Evolutionary conservation across 2,329 filamentous ascomycete genomes (phyloP).

Genomic region (Byssochlamys sp.): DNA sequence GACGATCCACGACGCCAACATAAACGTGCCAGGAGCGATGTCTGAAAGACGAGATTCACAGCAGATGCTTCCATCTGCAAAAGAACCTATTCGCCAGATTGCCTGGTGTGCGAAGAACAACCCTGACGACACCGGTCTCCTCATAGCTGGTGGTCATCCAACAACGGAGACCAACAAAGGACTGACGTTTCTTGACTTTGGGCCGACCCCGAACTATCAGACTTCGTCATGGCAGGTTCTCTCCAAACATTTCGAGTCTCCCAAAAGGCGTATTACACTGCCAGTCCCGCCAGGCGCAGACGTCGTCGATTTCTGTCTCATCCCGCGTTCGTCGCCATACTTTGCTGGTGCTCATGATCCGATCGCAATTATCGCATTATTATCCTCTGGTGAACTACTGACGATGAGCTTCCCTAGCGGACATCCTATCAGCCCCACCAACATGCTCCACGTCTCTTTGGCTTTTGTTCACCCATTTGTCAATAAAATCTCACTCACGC

Average conservation of each 20-base stretch:
- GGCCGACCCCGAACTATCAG: constrained; percentile 76
- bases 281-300: constrained; percentile 68
- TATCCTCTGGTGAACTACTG: constrained; percentile 78
- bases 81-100: constrained; percentile 67
- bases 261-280: constrained; percentile 61
- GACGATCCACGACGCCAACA: constrained; percentile 62
- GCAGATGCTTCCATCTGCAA: constrained; percentile 47
- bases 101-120: constrained; percentile 92
- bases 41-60: constrained; percentile 33
- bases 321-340: constrained; percentile 74
- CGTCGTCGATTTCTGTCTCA: constrained; percentile 68
- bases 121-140: constrained; percentile 79
- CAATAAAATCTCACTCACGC: constrained; percentile 60
- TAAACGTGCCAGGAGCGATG: constrained; percentile 56
- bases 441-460: constrained; percentile 79
- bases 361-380: constrained; percentile 67
- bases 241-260: constrained; percentile 65
- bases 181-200: constrained; percentile 81
- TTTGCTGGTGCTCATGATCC: constrained; percentile 84
- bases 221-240: constrained; percentile 85
- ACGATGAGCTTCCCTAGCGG: constrained; percentile 89
- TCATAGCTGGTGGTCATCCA: constrained; percentile 72
- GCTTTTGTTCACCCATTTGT: constrained; percentile 87
- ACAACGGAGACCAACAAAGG: constrained; percentile 61
- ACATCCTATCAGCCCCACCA: constrained; percentile 80